phyloP scores from a whole-genome alignment of 192 early-diverging fungal genomes.

The Thoreauomyces humboldtii region DNA sequence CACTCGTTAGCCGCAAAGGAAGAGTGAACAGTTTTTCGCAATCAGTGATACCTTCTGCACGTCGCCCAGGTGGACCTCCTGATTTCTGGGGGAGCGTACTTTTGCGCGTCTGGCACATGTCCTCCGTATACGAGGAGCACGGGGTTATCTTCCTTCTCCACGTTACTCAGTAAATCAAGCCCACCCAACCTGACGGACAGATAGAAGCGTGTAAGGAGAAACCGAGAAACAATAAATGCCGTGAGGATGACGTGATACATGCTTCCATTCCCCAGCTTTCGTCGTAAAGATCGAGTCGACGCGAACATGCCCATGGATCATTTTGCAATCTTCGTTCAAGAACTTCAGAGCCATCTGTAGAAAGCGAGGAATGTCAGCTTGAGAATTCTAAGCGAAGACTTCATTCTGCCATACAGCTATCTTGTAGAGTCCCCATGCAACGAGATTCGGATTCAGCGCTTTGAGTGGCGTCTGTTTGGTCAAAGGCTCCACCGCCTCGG shows the following conservation, averaged over 20 bases:
- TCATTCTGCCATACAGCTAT: slow-evolving; percentile 77
- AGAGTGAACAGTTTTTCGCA: neutral
- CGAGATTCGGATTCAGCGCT: slow-evolving; percentile 53
- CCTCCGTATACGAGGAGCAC: slow-evolving; percentile 61
- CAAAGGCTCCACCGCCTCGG: slow-evolving; percentile 79
- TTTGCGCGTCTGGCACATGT: slow-evolving; percentile 60
- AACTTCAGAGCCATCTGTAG: slow-evolving; percentile 85
- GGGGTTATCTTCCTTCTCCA: slow-evolving; percentile 65
- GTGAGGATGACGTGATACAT: slow-evolving; percentile 6
- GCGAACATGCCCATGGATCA: slow-evolving; percentile 87
- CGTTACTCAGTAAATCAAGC: slow-evolving; percentile 71
- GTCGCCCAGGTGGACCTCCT: slow-evolving; percentile 57
- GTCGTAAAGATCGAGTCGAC: slow-evolving; percentile 80
- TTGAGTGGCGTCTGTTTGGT: slow-evolving; percentile 45
- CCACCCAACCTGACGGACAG: slow-evolving; percentile 66
- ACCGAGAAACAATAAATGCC: neutral
- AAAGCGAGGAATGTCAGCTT: too few relatives aligned
- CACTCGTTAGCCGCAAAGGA: too few relatives aligned
- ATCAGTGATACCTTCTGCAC: slow-evolving; percentile 60
- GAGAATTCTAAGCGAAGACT: too few relatives aligned
- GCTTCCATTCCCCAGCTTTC: slow-evolving; percentile 89
- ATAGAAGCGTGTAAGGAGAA: neutral
- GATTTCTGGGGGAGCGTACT: slow-evolving; percentile 75
- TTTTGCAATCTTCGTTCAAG: slow-evolving; percentile 76
- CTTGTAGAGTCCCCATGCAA: slow-evolving; percentile 87